Conservation (phyloP, 805 yeast species). For the Barnettozyma vustinii region DNA sequence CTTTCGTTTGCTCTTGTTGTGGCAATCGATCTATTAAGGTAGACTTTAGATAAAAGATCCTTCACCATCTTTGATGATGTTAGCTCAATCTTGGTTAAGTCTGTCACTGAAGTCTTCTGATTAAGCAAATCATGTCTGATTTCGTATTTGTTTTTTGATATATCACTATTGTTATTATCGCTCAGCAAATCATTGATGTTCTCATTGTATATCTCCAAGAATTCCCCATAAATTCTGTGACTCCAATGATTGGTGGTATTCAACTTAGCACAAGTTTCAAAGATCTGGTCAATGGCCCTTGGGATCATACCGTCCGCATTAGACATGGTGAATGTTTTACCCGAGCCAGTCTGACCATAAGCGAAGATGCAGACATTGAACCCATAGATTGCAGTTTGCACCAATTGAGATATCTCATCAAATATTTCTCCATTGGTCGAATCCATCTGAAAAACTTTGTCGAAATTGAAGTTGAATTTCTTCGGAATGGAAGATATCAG, state of each 20-base stretch:
- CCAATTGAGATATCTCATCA: constrained; percentile 78
- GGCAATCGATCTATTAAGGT: constrained; percentile 66
- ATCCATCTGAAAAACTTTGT: constrained; percentile 60
- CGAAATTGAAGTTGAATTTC: constrained; percentile 55
- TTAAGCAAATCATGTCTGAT: constrained; percentile 60
- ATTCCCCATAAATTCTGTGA: constrained; percentile 62
- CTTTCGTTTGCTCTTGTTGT: constrained; percentile 74
- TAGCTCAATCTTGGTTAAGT: constrained; percentile 46
- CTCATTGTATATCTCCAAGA: constrained; percentile 88
- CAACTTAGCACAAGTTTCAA: constrained; percentile 45
- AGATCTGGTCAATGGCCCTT: constrained; percentile 64
- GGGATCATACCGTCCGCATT: constrained; percentile 76
- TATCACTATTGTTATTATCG: constrained; percentile 17
- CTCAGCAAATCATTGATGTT: constrained; percentile 63
- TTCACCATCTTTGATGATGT: constrained; percentile 44
- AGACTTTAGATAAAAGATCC: constrained; percentile 47
- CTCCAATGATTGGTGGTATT: constrained; percentile 52
- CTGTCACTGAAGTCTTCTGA: constrained; percentile 56
- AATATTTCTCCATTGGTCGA: constrained; percentile 61
- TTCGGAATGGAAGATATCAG: background rate
- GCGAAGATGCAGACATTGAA: constrained; percentile 91
- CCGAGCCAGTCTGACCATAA: constrained; percentile 96
- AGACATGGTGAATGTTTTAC: constrained; percentile 91
- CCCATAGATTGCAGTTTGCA: constrained; percentile 85
- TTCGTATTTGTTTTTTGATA: constrained; percentile 42